Base-by-base conservation (phyloP, 148 eudicot species). In the Pouteria glomerata region DNA sequence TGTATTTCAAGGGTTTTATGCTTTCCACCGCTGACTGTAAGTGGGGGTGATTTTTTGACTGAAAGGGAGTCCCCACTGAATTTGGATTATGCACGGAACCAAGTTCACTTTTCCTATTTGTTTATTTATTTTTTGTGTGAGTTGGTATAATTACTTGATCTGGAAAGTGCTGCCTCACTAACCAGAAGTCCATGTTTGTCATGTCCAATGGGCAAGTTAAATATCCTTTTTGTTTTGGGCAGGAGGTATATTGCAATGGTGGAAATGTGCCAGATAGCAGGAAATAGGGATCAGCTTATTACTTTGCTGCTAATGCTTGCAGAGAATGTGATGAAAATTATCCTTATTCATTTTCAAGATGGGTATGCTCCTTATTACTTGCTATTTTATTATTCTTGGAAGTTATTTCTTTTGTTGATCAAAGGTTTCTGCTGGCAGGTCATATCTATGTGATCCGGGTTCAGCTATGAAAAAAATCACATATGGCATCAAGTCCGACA, bases 181-280 rank as follows among this genome's bases (percentile, higher is more conserved):
- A 27, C 18, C 50, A 44, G 10, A 33, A 37, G n/a, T 41, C 44
- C 31, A 3, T 41, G 2, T 21, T 12, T 13, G 44, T 42, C 23
- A 47, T 23, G 42, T 44, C 27, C 8, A 24, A 18, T 63, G 16
- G 11, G 16, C 39, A n/a, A 1, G 11, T 12, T 31, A 3, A 48
- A 50, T 48, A 27, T 21, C 6, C 13, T 55, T 55, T 48, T 39
- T 39, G 5, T 4, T 39, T 39, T 39, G 44, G 44, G 44, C 85
- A 95, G 97, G 84, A 80, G 97, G 70, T 91, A 90, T 66, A 82
- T 88, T 69, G 99, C 97, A 34, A 92, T 95, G 96, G 84, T 90
- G 80, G 87, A 82, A 76, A 91, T 95, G 96, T 92, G 97, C 77
- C 91, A 82, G 82, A 80, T 95, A 76, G 90, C 89, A 41, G 96